Evolutionary conservation across 108 stramenopile species (phyloP).

Genomic region (Licmophora abbreviata): DNA sequence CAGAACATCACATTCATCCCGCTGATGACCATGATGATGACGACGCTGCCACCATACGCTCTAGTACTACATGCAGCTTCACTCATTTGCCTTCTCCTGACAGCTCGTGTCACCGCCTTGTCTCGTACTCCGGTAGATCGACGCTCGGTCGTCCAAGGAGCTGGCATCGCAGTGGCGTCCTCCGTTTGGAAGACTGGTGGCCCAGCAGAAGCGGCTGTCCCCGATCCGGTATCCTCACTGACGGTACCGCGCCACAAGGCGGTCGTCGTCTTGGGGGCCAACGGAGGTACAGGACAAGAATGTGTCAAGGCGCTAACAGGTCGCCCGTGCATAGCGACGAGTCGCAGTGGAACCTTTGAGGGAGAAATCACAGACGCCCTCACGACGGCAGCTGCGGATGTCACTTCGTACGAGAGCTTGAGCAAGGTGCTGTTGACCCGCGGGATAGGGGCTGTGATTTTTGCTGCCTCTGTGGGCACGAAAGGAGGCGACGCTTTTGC

Average conservation of each 20-base stretch:
- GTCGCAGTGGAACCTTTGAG: constrained; percentile 24
- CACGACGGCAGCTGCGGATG: constrained; percentile 35
- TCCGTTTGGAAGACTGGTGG: too few species aligned
- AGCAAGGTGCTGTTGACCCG: constrained; percentile 17
- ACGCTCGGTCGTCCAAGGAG: too few species aligned
- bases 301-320: constrained; percentile 17
- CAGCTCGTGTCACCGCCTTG: too few species aligned
- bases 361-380: constrained; percentile 10
- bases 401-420: constrained; percentile 37
- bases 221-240: too few species aligned
- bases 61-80: too few species aligned
- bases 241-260: not conserved
- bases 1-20: too few species aligned
- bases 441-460: constrained; percentile 65
- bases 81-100: too few species aligned
- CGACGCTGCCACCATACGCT: too few species aligned
- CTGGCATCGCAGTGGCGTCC: too few species aligned
- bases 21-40: too few species aligned
- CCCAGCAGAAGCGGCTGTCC: too few species aligned
- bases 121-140: too few species aligned
- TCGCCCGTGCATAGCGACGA: constrained; percentile 22
- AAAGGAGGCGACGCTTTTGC: constrained; percentile 57
- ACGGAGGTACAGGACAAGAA: constrained; percentile 37
- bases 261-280: constrained; percentile 25
- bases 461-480: constrained; percentile 78